Evolutionary conservation across 1,284 basidiomycete species (phyloP).

Genomic region (Athelia sp.): DNA sequence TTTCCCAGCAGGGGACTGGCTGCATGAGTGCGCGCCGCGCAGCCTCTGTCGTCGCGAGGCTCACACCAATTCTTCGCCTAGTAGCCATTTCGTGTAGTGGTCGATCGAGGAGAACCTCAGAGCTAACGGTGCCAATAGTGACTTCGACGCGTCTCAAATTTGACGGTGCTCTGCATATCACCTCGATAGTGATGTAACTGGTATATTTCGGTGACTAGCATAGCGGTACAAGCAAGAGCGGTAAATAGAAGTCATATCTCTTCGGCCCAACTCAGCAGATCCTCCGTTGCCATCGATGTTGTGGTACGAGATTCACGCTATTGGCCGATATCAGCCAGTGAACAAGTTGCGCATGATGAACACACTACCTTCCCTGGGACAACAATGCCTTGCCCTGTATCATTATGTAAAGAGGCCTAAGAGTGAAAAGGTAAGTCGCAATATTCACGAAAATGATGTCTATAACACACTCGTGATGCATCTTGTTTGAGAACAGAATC

Average conservation of each 20-base stretch:
- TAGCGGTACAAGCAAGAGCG: too few species aligned
- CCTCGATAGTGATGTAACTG: not conserved
- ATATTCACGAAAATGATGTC: too few species aligned
- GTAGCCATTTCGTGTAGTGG: slow-evolving; percentile 48
- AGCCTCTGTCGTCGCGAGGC: slow-evolving; percentile 68
- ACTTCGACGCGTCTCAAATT: too few species aligned
- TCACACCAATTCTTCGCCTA: slow-evolving; percentile 68
- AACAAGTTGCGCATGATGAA: slow-evolving; percentile 1
- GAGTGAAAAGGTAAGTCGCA: too few species aligned
- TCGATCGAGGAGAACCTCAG: slow-evolving; percentile 1
- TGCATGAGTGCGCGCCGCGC: slow-evolving; percentile 77
- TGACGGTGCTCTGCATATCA: too few species aligned
- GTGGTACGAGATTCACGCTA: not conserved
- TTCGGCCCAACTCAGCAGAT: slow-evolving; percentile 61
- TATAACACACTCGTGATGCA: too few species aligned
- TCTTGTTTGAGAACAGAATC: too few species aligned
- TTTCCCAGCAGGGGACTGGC: slow-evolving; percentile 76
- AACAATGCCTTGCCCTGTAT: not conserved
- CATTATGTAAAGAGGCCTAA: not conserved
- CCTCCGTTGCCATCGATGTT: slow-evolving; percentile 25
- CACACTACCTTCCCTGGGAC: not conserved
- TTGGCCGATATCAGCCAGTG: not conserved
- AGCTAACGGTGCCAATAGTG: too few species aligned
- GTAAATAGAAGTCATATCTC: slow-evolving; percentile 26
- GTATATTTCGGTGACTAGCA: too few species aligned